Conservation (phyloP, 768 basidiomycete genomes). For the Suillus subluteus region DNA sequence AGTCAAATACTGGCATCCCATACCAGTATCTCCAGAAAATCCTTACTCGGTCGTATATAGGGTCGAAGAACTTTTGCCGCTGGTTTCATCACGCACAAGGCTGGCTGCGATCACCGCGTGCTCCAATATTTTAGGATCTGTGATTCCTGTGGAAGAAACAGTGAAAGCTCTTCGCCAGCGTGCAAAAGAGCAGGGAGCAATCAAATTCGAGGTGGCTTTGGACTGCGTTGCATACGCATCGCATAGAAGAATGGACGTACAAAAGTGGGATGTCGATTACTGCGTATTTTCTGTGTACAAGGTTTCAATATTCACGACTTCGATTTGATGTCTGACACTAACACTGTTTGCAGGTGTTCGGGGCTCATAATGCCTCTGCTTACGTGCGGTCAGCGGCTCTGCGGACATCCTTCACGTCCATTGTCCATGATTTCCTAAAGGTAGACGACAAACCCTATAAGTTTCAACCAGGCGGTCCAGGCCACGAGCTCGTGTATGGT, state of each 20-base stretch:
- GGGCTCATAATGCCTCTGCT: slow-evolving; percentile 69
- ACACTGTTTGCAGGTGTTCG: slow-evolving; percentile 58
- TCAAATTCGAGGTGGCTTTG: slow-evolving; percentile 66
- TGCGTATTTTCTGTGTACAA: slow-evolving; percentile 77
- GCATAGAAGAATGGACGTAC: slow-evolving; percentile 71
- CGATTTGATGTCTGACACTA: neutral
- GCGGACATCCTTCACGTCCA: slow-evolving; percentile 51
- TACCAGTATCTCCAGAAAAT: slow-evolving; percentile 53
- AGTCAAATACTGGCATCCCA: slow-evolving; percentile 63
- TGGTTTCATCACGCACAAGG: slow-evolving; percentile 68
- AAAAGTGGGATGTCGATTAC: slow-evolving; percentile 79
- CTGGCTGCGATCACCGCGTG: slow-evolving; percentile 75
- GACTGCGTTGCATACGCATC: slow-evolving; percentile 85
- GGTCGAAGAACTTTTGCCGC: slow-evolving; percentile 58
- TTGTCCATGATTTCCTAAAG: slow-evolving; percentile 73
- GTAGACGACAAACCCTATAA: slow-evolving; percentile 54
- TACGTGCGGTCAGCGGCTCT: slow-evolving; percentile 59
- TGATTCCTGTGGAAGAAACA: slow-evolving; percentile 62
- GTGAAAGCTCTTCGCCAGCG: slow-evolving; percentile 53
- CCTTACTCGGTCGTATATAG: slow-evolving; percentile 66
- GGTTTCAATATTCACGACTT: slow-evolving; percentile 39
- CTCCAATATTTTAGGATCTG: slow-evolving; percentile 75
- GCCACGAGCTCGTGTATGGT: slow-evolving; percentile 71
- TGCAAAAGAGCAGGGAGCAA: slow-evolving; percentile 54
- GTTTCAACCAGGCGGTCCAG: slow-evolving; percentile 73